phyloP scores from a whole-genome alignment of 2,329 filamentous ascomycete species.

The Fusarium robinianum region DNA sequence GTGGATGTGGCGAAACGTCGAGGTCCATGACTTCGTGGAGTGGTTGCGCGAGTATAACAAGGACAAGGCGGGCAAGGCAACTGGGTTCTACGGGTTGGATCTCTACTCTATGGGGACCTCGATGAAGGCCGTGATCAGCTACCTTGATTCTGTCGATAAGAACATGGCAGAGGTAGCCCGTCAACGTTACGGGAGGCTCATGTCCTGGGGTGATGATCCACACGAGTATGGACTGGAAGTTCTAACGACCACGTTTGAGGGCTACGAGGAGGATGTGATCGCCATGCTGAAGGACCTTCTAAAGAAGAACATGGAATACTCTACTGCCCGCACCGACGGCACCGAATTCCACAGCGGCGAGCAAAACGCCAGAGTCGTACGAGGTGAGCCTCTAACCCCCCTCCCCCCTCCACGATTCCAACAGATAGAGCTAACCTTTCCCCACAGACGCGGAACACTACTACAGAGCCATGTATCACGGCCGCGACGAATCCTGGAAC shows the following conservation, averaged over 20 bases:
- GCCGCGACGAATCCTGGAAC: conserved; percentile 22
- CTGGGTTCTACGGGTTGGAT: conserved; percentile 18
- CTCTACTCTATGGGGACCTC: conserved; percentile 23
- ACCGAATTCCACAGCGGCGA: conserved; percentile 20
- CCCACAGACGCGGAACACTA: conserved; percentile 21
- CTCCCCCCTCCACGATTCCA: no score
- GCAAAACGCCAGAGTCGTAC: conserved; percentile 22
- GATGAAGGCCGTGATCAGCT: conserved; percentile 20
- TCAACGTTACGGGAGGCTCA: conserved; percentile 12
- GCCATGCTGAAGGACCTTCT: conserved; percentile 16
- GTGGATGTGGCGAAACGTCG: conserved; percentile 26
- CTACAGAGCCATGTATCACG: conserved; percentile 22
- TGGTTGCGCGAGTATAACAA: conserved; percentile 20
- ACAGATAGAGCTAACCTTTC: no score
- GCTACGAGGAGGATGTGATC: conserved; percentile 16
- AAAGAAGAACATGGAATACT: conserved; percentile 15
- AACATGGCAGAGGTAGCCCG: conserved; percentile 22
- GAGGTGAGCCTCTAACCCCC: conserved; percentile 1
- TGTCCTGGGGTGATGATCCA: conserved; percentile 19
- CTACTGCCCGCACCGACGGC: conserved; percentile 3
- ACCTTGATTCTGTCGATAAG: conserved; percentile 20
- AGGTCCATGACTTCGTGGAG: conserved; percentile 23
- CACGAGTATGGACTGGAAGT: conserved; percentile 24
- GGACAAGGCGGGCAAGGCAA: conserved; percentile 5
- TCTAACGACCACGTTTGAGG: conserved; percentile 16